phyloP scores from a whole-genome alignment of 2,329 filamentous ascomycete genomes.

The Endocalyx cinctus region DNA sequence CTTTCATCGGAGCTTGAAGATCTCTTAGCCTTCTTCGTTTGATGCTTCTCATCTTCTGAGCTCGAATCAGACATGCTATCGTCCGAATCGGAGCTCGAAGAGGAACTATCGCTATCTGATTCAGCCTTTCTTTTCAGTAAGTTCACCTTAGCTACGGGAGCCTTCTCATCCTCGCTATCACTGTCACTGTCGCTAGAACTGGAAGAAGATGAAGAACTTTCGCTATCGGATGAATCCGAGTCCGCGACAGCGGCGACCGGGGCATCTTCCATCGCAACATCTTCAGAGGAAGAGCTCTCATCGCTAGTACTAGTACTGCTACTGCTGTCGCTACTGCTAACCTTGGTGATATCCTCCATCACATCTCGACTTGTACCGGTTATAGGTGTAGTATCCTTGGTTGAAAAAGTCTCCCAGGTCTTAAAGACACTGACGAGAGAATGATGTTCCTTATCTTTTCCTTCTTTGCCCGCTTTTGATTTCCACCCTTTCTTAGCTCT shows the following conservation, averaged over 20 bases:
- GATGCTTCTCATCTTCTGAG: constrained; percentile 35
- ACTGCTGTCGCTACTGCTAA: constrained; percentile 21
- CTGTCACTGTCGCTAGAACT: constrained; percentile 28
- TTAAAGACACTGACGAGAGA: constrained; percentile 48
- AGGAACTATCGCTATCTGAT: constrained; percentile 34
- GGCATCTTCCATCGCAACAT: constrained; percentile 46
- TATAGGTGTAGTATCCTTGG: constrained; percentile 23
- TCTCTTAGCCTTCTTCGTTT: constrained; percentile 43
- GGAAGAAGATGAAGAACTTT: constrained; percentile 30
- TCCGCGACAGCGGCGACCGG: constrained; percentile 23
- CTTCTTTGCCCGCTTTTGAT: constrained; percentile 19
- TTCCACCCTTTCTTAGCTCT: constrained; percentile 49
- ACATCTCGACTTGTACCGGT: constrained; percentile 20
- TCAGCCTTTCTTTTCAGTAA: constrained; percentile 52
- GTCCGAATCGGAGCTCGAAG: constrained; percentile 34
- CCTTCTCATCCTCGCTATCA: constrained; percentile 28
- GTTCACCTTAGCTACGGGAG: constrained; percentile 30
- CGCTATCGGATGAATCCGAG: constrained; percentile 24
- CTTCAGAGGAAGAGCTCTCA: constrained; percentile 15
- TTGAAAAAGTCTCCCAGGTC: constrained; percentile 42
- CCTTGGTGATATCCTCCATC: constrained; percentile 21
- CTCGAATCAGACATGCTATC: constrained; percentile 30
- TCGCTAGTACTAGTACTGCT: constrained; percentile 29
- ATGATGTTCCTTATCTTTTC: constrained; percentile 27
- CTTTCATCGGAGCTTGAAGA: constrained; percentile 26